Conservation (phyloP, 176 grass and related monocot species). For the Carex scoparia region DNA sequence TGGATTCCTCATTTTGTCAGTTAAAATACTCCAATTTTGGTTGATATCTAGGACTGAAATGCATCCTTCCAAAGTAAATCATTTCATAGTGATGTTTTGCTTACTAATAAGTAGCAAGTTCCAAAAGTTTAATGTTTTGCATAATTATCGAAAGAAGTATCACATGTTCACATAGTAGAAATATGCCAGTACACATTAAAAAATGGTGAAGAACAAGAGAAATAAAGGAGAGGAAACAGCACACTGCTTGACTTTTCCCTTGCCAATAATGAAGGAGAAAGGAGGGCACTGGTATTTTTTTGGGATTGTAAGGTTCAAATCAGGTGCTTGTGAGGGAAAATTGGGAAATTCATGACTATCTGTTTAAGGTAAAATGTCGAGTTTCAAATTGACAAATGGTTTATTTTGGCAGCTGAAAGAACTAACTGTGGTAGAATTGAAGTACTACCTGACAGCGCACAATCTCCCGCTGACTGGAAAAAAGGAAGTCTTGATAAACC, state of each 20-base stretch:
- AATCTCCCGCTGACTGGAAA: constrained; percentile 65
- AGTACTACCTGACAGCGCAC: constrained; percentile 67
- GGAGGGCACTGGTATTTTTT: background rate
- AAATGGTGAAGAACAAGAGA: background rate
- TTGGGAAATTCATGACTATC: background rate
- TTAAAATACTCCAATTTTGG: background rate
- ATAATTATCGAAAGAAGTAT: background rate
- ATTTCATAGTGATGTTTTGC: background rate
- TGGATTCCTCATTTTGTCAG: background rate
- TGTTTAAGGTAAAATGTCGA: background rate
- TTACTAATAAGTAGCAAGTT: background rate
- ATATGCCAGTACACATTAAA: background rate
- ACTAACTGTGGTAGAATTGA: constrained; percentile 56
- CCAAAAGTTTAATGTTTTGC: background rate
- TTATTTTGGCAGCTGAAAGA: constrained; percentile 72
- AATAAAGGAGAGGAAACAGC: background rate
- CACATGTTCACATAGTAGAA: background rate
- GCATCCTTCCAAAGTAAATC: background rate
- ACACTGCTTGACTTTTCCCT: background rate
- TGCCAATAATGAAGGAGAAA: background rate
- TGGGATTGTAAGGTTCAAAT: background rate
- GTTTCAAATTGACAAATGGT: constrained; percentile 4
- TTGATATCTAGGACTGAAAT: background rate
- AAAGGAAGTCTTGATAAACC: constrained; percentile 69
- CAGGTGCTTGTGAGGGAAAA: background rate